phyloP scores from a whole-genome alignment of 164 flowering plant genomes.

The Chimonanthus salicifolius region DNA sequence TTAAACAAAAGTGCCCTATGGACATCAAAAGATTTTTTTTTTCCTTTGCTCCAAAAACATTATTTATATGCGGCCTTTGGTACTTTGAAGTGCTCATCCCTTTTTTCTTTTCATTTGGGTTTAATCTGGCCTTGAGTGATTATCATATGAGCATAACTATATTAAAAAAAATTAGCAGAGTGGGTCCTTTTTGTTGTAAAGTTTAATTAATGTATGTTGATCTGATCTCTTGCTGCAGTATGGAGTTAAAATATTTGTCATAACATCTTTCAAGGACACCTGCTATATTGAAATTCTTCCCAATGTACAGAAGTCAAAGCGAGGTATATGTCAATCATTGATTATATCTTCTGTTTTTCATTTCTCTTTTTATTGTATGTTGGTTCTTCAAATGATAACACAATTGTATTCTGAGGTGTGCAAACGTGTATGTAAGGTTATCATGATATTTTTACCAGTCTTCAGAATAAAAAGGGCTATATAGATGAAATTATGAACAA shows the following conservation, averaged over 20 bases:
- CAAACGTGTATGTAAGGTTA: too few species aligned
- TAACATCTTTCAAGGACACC: conserved; percentile 64
- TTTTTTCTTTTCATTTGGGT: neutral
- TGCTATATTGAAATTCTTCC: conserved; percentile 66
- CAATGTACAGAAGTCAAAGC: conserved; percentile 35
- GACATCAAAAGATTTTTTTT: neutral
- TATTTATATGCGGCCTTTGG: neutral
- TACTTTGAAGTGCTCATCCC: neutral
- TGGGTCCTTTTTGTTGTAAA: neutral
- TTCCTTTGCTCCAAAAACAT: neutral
- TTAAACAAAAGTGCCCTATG: neutral
- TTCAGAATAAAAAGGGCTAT: too few species aligned
- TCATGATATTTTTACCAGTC: too few species aligned
- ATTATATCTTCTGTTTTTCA: neutral
- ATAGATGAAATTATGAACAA: too few species aligned
- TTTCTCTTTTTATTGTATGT: neutral
- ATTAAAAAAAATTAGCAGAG: neutral
- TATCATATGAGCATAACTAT: neutral
- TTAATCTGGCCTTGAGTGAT: neutral
- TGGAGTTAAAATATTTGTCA: conserved; percentile 52
- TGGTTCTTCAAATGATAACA: too few species aligned
- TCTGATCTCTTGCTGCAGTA: conserved; percentile 31
- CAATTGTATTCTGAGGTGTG: too few species aligned
- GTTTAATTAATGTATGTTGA: neutral
- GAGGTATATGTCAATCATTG: conserved; percentile 29